Evolutionary conservation across 257 asterid species (phyloP).

Genomic region (Rhazya stricta): DNA sequence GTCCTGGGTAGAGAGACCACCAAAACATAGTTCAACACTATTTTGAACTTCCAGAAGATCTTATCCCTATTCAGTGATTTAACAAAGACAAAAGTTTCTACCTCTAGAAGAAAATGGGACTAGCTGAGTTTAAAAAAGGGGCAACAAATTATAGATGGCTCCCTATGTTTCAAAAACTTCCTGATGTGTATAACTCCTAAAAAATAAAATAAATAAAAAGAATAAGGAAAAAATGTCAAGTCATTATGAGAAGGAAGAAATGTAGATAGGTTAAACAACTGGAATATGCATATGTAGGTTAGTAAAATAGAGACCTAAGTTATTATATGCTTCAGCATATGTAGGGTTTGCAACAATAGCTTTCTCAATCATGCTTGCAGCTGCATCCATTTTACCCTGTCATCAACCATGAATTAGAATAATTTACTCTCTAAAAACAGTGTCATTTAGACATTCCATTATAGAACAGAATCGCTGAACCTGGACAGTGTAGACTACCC

Average conservation of each 20-base stretch:
- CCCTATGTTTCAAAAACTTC: not conserved
- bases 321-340: slow-evolving; percentile 99
- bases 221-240: not conserved
- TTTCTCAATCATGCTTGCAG: slow-evolving; percentile 95
- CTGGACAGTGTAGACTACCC: slow-evolving; percentile 99
- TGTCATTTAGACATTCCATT: not conserved
- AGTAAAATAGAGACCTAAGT: slow-evolving; percentile 70
- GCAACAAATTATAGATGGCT: not conserved
- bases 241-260: not conserved
- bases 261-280: not conserved
- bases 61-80: not conserved
- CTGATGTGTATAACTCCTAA: not conserved
- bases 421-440: slow-evolving; percentile 1
- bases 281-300: not conserved
- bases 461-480: slow-evolving; percentile 29
- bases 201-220: not conserved
- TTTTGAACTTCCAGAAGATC: not conserved
- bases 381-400: slow-evolving; percentile 99
- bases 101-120: not conserved
- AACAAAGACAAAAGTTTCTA: not conserved
- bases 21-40: not conserved
- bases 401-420: slow-evolving; percentile 18
- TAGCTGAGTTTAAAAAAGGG: not conserved
- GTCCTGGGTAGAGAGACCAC: not conserved
- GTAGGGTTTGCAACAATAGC: slow-evolving; percentile 98